Evolutionary conservation across 2,329 filamentous ascomycete genomes (phyloP), one percentile per base, ranked within the genome.

Genomic region (Aspergillus vadensis): DNA sequence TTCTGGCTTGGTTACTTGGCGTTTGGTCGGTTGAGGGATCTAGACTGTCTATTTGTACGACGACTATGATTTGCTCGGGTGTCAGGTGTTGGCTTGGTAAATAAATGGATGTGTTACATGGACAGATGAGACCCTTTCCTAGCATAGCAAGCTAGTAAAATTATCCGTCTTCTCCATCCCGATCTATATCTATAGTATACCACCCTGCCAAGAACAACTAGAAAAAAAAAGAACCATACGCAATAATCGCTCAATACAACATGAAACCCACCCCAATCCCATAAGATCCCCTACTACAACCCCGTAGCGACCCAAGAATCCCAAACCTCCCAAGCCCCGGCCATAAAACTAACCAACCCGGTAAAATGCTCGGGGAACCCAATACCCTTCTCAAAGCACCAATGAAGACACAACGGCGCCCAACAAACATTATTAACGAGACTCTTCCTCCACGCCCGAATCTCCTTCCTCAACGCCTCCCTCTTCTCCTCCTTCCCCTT

Each of bases 371-470:
- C 85, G 38, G 83, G 82, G 57, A 91, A 75, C 9, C 75, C 76
- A 55, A 87, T 72, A 0, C 90, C 91, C 59, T 85, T 80, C 62
- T 90, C 86, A 43, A 88, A 75, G 69, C 91, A 89, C 89, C 91
- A 97, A 79, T 97, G 92, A 25, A 94, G 71, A 63, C 91, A 94
- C 73, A 96, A 80, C 32, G 93, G 92, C 58, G 90, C 86, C 87
- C 91, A 96, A 32, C 89, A 87, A 63, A 86, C 72, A 76, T 92
- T 92, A 44, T 88, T 84, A 19, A 87, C 80, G 56, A 94, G 62
- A 51, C 70, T 77, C 70, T 88, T 85, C 71, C 83, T 86, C 81
- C 84, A 88, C 85, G 71, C 68, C 8, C 74, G 70, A 86, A 92
- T 62, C 71, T 75, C 73, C 23, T 68, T 59, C 39, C 70, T 66